phyloP scores from a whole-genome alignment of 495 filamentous ascomycete species.

The Lineolata rhizophorae region DNA sequence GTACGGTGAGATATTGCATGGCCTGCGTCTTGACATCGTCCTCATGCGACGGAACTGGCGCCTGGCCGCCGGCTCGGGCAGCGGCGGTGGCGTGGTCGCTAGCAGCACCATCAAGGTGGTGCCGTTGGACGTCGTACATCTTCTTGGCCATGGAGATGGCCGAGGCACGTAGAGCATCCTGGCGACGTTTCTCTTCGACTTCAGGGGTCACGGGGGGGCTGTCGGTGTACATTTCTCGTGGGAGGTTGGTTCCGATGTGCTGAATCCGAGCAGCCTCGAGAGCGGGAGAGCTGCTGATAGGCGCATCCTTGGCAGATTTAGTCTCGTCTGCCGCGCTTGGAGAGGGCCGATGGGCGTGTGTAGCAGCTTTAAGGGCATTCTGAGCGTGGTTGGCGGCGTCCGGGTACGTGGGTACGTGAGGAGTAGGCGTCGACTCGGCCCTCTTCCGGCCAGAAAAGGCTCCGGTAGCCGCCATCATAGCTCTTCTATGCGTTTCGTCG shows the following conservation, averaged over 20 bases:
- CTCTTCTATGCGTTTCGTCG: conserved; percentile 29
- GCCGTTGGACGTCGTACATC: conserved; percentile 52
- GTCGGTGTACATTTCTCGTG: conserved; percentile 49
- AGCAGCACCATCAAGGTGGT: conserved; percentile 25
- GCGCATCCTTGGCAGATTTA: conserved; percentile 38
- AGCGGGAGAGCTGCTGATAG: conserved; percentile 30
- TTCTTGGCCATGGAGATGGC: conserved; percentile 71
- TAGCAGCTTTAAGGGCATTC: too few species aligned
- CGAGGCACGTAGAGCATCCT: conserved; percentile 54
- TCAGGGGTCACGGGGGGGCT: conserved; percentile 48
- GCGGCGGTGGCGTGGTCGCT: conserved; percentile 15
- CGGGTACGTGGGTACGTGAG: too few species aligned
- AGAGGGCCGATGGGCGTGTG: conserved; percentile 25
- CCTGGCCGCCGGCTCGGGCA: conserved; percentile 19
- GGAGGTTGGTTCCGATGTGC: conserved; percentile 26
- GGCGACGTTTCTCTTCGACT: conserved; percentile 45
- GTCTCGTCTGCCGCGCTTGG: conserved; percentile 37
- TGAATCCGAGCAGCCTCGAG: conserved; percentile 35
- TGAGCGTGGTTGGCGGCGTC: too few species aligned
- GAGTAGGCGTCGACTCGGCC: conserved; percentile 39
- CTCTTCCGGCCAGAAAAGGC: conserved; percentile 44
- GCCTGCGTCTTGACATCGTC: conserved; percentile 18
- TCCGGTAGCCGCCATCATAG: conserved; percentile 49
- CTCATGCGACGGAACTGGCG: conserved; percentile 8
- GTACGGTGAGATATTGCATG: conserved; percentile 36